Percentiles rank a stretch among this genome's conserved stretches.
Conservation (phyloP, 306 rosid species). For the Lupinus albus region DNA sequence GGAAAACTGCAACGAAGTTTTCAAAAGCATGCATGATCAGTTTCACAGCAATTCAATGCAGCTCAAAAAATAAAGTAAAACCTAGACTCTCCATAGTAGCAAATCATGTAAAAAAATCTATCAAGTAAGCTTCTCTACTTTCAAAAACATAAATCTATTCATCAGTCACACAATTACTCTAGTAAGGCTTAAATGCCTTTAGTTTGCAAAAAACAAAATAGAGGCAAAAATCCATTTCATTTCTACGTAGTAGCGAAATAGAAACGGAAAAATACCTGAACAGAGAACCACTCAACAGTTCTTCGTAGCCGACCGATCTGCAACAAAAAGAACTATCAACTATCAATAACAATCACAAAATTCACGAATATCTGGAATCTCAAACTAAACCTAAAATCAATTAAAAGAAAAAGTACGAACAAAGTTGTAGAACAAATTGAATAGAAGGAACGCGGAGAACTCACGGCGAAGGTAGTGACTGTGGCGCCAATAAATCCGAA, state of each 20-base stretch:
- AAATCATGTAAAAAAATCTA: too few relatives aligned
- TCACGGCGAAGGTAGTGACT: conserved; percentile 81
- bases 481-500: conserved; percentile 91
- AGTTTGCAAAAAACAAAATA: too few relatives aligned
- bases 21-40: conserved; percentile 46
- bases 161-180: not conserved
- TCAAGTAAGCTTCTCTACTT: too few relatives aligned
- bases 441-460: conserved; percentile 15
- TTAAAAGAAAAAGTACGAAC: too few relatives aligned
- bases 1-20: conserved; percentile 54
- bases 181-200: conserved; percentile 1
- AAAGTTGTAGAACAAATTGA: not conserved
- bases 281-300: conserved; percentile 75
- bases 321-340: not conserved
- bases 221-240: too few relatives aligned
- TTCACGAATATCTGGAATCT: not conserved
- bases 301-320: conserved; percentile 80
- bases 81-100: conserved; percentile 15
- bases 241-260: not conserved
- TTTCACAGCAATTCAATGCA: conserved; percentile 18
- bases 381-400: not conserved
- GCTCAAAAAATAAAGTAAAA: conserved; percentile 9
- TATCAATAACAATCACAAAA: too few relatives aligned
- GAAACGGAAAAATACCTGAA: conserved; percentile 46
- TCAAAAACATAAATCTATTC: not conserved